These are phyloP conservation scores for Suillus weaverae DNA, from an alignment of 768 basidiomycete genomes.

Conservation along the genomic window DNA sequence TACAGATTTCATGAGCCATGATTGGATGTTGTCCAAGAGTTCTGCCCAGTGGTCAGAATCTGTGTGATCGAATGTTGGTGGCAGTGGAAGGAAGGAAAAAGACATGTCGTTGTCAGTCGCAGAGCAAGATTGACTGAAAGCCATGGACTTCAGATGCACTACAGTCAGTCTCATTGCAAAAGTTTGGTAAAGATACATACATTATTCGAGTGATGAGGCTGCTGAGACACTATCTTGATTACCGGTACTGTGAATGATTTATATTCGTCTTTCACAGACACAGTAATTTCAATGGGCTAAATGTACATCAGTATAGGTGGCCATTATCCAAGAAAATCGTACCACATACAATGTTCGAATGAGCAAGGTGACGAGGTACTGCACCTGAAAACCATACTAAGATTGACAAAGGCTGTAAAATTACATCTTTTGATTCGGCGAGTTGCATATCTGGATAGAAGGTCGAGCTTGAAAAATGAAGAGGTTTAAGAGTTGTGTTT, in stretches of 20 bases:
- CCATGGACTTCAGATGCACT: neutral
- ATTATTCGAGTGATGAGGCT: neutral
- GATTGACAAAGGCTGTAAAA: neutral
- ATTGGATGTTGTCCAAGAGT: constrained; percentile 5
- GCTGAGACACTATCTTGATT: neutral
- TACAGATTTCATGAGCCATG: neutral
- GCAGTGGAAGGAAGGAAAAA: constrained; percentile 4
- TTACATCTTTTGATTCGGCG: neutral
- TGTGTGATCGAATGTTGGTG: constrained; percentile 5
- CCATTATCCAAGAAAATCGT: neutral
- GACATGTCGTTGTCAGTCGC: neutral
- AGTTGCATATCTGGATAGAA: neutral
- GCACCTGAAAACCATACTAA: neutral
- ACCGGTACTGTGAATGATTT: neutral
- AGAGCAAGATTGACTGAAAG: neutral
- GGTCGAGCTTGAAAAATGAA: neutral
- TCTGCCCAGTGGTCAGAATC: constrained; percentile 3
- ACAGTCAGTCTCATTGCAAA: neutral
- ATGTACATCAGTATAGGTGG: neutral
- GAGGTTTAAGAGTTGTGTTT: neutral
- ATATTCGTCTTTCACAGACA: neutral
- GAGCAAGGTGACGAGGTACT: neutral
- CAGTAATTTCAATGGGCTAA: neutral
- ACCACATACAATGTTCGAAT: neutral
- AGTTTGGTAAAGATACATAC: neutral